Evolutionary conservation across 768 basidiomycete genomes (phyloP), one percentile per base, ranked within the genome.

Genomic region (Russula earlei): DNA sequence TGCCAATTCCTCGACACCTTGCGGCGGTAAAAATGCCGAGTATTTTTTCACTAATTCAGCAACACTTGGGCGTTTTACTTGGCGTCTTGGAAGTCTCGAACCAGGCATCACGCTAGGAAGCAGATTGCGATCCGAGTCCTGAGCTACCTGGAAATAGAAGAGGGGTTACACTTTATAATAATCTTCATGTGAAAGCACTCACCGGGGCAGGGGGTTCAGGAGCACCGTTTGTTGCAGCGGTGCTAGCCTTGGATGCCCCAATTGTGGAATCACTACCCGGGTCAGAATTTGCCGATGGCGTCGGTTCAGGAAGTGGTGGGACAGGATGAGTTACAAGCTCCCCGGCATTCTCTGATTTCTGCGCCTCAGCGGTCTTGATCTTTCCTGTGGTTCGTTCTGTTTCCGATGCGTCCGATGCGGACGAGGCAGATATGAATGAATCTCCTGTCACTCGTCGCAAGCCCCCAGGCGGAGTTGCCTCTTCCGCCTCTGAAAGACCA

Each of bases 191-290:
- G 12, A 34, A 10, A 0, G 24, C 5, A 59, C 66, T 44, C 19
- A 70, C 69, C 49, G 56, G 55, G 5, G 47, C 15, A 29, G 45
- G 40, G 19, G 58, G 42, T 3, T 60, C 56, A 4, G 44, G 25
- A 2, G 43, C 47, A 36, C 48, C 44, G 3, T 42, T 38, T 2
- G 55, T 47, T 17, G n/a, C 44, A 31, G 36, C 44, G 15, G 54
- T 49, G 3, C 64, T 59, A 1, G 54, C 63, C 41, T 60, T 59
- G n/a, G 59, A 64, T 3, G 82, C 87, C 20, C 82, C 87, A 48
- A 92, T 90, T 1, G 90, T 92, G 15, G 87, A 90, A 65, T 92
- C 90, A 63, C 85, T 91, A 42, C 90, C 90, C 3, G 77, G 73
- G 61, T 86, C 89, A 14, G 82, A 78, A 61, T 77, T 82, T 46